Evolutionary conservation across 1,284 basidiomycete species (phyloP).

Genomic region (Tranzscheliella williamsii): DNA sequence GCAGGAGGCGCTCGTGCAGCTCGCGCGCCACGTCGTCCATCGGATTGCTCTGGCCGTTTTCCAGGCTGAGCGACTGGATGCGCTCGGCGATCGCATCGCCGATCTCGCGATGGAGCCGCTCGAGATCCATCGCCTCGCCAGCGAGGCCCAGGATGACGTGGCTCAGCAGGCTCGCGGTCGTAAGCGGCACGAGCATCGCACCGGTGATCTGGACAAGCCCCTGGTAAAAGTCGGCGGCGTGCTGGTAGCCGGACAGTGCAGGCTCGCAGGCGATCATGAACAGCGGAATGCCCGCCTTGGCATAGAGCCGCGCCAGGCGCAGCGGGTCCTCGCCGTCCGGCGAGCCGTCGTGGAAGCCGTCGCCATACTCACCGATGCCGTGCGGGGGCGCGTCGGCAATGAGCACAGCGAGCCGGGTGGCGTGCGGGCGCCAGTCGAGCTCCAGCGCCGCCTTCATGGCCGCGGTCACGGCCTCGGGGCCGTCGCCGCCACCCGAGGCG

Average conservation of each 20-base stretch:
- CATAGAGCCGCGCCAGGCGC: conserved; percentile 84
- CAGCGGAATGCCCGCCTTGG: conserved; percentile 69
- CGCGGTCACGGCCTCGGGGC: conserved; percentile 95
- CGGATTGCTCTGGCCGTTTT: conserved; percentile 67
- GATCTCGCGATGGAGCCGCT: conserved; percentile 89
- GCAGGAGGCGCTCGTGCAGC: conserved; percentile 83
- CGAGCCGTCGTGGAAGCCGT: conserved; percentile 68
- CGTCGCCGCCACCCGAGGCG: conserved; percentile 92
- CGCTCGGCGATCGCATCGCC: conserved; percentile 89
- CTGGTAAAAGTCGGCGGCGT: conserved; percentile 84
- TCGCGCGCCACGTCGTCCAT: conserved; percentile 95
- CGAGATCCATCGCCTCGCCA: conserved; percentile 95
- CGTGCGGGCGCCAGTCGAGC: conserved; percentile 79
- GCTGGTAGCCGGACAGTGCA: conserved; percentile 75
- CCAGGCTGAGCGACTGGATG: conserved; percentile 73
- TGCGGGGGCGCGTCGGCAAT: conserved; percentile 98
- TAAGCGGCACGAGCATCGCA: conserved; percentile 90
- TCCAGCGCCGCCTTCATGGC: conserved; percentile 74
- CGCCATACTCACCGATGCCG: conserved; percentile 71
- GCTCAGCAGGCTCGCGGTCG: conserved; percentile 91
- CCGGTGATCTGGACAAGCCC: conserved; percentile 62
- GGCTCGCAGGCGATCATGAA: conserved; percentile 88
- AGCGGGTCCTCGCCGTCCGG: conserved; percentile 78
- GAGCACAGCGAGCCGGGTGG: conserved; percentile 79
- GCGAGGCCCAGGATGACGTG: conserved; percentile 97